Conservation (phyloP, 2,329 filamentous ascomycete genomes). For the Sclerotiophoma versabilis region DNA sequence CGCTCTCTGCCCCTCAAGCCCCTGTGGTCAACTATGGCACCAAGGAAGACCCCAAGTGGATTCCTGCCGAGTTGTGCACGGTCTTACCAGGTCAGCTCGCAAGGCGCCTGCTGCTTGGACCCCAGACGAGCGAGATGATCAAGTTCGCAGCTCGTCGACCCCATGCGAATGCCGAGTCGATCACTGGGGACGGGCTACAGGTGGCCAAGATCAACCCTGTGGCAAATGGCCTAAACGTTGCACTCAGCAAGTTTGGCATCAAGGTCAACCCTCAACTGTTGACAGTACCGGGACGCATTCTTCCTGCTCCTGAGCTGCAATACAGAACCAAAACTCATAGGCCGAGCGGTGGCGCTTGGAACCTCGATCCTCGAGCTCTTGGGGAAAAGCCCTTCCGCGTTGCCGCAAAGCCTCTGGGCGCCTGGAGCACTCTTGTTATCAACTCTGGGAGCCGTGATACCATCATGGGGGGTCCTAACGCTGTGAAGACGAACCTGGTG, state of each 20-base stretch:
- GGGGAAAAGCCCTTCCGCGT: slow-evolving; percentile 36
- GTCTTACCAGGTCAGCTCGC: slow-evolving; percentile 43
- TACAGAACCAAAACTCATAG: slow-evolving; percentile 58
- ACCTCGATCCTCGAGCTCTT: slow-evolving; percentile 58
- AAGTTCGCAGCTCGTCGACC: slow-evolving; percentile 42
- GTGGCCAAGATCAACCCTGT: slow-evolving; percentile 36
- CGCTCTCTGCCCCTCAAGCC: slow-evolving; percentile 26
- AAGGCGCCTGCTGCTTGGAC: slow-evolving; percentile 32
- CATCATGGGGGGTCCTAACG: slow-evolving; percentile 27
- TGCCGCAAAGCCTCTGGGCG: slow-evolving; percentile 25
- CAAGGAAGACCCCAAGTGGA: slow-evolving; percentile 33
- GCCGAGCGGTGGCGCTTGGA: slow-evolving; percentile 70
- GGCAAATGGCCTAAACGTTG: slow-evolving; percentile 28
- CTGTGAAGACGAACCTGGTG: slow-evolving; percentile 15
- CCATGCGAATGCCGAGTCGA: slow-evolving; percentile 39
- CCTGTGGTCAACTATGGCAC: slow-evolving; percentile 42
- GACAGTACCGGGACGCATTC: slow-evolving; percentile 74
- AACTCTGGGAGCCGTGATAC: slow-evolving; percentile 29
- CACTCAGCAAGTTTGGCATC: slow-evolving; percentile 65
- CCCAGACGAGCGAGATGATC: slow-evolving; percentile 43
- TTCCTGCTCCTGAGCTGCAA: slow-evolving; percentile 65
- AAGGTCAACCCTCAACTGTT: slow-evolving; percentile 67
- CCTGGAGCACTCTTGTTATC: slow-evolving; percentile 42
- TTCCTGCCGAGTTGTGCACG: slow-evolving; percentile 43
- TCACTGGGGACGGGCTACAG: slow-evolving; percentile 33